A percentile compares a stretch with the other conserved stretches of the same genome.
These are phyloP conservation scores for Microstroma glucosiphilum DNA, from an alignment of 1,284 basidiomycete species.

Conservation along the genomic window DNA sequence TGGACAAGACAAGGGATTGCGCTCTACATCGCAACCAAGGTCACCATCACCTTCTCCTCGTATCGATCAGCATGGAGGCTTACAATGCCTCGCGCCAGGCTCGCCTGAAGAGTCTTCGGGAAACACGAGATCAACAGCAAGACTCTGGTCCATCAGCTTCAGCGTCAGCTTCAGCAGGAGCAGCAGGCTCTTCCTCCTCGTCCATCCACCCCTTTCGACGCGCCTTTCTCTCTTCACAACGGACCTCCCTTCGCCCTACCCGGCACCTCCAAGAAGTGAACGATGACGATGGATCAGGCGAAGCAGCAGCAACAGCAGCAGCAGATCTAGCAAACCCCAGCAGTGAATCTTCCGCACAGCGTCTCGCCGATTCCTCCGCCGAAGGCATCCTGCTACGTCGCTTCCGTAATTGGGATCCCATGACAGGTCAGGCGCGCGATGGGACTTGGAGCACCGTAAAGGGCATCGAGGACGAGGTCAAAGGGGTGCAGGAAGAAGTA, in stretches of 20 bases:
- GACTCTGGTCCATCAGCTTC: neutral
- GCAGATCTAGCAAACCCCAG: slow-evolving; percentile 5
- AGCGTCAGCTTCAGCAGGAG: neutral
- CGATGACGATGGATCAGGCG: neutral
- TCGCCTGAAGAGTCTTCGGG: neutral
- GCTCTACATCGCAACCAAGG: too few relatives aligned
- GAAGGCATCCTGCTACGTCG: slow-evolving; percentile 18
- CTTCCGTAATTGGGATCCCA: slow-evolving; percentile 44
- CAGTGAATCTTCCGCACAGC: neutral
- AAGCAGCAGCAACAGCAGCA: neutral
- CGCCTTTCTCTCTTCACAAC: neutral
- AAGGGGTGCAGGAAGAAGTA: slow-evolving; percentile 75
- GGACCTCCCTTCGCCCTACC: neutral
- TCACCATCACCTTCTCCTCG: too few relatives aligned
- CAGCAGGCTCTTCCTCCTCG: neutral
- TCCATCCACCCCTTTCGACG: neutral
- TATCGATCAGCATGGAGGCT: neutral
- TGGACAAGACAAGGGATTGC: too few relatives aligned
- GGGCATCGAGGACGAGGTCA: slow-evolving; percentile 53
- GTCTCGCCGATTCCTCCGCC: slow-evolving; percentile 8
- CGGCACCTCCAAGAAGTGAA: neutral
- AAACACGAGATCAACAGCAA: neutral
- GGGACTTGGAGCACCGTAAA: neutral
- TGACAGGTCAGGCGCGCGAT: slow-evolving; percentile 24
- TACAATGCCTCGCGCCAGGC: neutral